Percentiles rank a stretch among this genome's conserved stretches.
Evolutionary conservation across 2,329 filamentous ascomycete genomes (phyloP).

Genomic region (Pezicula carpinea): DNA sequence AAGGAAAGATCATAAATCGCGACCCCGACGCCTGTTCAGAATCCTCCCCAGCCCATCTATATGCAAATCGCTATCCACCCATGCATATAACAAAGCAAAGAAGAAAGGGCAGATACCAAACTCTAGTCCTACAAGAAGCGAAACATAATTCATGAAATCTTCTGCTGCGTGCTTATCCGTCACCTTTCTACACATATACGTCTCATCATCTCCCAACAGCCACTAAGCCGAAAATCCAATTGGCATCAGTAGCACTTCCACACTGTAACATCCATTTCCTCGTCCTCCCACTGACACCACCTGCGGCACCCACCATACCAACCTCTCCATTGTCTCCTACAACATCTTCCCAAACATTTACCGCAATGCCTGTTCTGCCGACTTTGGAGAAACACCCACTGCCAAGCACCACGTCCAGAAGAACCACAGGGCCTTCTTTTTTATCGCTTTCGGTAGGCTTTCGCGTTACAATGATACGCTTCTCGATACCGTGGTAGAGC

Average conservation of each 20-base stretch:
- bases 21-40: background rate
- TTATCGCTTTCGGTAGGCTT: constrained; percentile 41
- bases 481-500: constrained; percentile 66
- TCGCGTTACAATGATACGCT: constrained; percentile 78
- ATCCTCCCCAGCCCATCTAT: background rate
- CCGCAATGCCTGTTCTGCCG: constrained; percentile 19
- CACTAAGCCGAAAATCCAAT: constrained; percentile 23
- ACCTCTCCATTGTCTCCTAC: constrained; percentile 21
- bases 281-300: constrained; percentile 21
- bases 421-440: constrained; percentile 5
- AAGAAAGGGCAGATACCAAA: background rate
- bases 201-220: constrained; percentile 1
- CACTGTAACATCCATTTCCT: constrained; percentile 25
- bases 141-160: background rate
- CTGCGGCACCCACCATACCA: constrained; percentile 17
- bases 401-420: constrained; percentile 12
- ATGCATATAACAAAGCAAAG: background rate
- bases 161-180: background rate
- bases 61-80: background rate
- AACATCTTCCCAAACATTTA: constrained; percentile 25
- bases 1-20: no score
- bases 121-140: background rate
- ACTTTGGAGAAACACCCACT: constrained; percentile 17
- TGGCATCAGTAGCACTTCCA: constrained; percentile 17
- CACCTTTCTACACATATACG: background rate